Percentiles rank a stretch among this genome's conserved stretches.
phyloP scores from a whole-genome alignment of 768 basidiomycete species.

The Suillus hirtellus region DNA sequence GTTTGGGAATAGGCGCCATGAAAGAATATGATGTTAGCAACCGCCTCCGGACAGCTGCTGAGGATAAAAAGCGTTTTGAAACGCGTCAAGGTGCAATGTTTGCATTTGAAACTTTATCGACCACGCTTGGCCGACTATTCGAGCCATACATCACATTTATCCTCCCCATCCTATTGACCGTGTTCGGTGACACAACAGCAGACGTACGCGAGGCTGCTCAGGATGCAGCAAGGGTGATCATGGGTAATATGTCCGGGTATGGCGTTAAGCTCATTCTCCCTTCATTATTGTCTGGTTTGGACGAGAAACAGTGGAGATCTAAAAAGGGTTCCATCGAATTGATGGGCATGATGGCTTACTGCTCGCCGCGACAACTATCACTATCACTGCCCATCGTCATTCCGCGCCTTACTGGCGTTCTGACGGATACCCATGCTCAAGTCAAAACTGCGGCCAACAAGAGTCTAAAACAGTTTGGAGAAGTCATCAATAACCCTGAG shows the following conservation, averaged over 20 bases:
- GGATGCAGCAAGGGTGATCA: conserved; percentile 90
- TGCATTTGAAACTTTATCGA: conserved; percentile 89
- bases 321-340: conserved; percentile 98
- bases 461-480: conserved; percentile 96
- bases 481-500: conserved; percentile 97
- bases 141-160: conserved; percentile 90
- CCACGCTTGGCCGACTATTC: conserved; percentile 83
- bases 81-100: conserved; percentile 93
- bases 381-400: conserved; percentile 95
- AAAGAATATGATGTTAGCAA: conserved; percentile 81
- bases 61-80: conserved; percentile 89
- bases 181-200: conserved; percentile 82
- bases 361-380: conserved; percentile 92
- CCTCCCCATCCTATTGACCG: conserved; percentile 77
- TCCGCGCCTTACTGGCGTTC: conserved; percentile 88
- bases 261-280: conserved; percentile 96
- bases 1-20: conserved; percentile 83
- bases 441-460: conserved; percentile 91
- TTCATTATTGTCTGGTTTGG: conserved; percentile 82
- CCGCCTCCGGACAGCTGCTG: conserved; percentile 70
- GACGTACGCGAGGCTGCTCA: conserved; percentile 94
- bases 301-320: conserved; percentile 98
- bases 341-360: conserved; percentile 98
- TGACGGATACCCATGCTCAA: conserved; percentile 97
- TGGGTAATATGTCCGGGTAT: conserved; percentile 92